These are phyloP conservation scores for Nicotiana tomentosiformis DNA, from an alignment of 257 asterid species.

Conservation along the genomic window DNA sequence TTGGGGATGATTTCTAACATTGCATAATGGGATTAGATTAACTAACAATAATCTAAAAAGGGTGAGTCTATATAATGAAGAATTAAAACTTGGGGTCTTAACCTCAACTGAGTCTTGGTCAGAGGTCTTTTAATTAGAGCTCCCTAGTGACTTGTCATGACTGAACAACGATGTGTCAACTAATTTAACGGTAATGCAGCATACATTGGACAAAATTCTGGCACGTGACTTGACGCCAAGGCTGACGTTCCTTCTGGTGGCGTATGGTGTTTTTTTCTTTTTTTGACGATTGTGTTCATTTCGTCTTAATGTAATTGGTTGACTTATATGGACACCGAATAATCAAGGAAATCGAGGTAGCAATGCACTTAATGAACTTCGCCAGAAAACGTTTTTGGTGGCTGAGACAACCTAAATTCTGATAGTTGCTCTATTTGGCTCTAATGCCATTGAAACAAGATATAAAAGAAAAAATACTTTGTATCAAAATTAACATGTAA, in stretches of 20 bases:
- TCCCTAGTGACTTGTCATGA: not conserved
- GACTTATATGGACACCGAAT: not conserved
- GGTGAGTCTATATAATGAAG: no score
- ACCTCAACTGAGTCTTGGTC: no score
- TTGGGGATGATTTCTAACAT: no score
- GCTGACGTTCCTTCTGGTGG: not conserved
- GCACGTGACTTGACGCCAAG: not conserved
- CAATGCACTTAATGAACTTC: not conserved
- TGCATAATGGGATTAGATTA: no score
- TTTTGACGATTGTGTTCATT: not conserved
- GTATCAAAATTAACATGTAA: not conserved
- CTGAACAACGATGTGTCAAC: not conserved
- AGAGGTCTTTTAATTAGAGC: no score
- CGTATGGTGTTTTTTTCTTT: not conserved
- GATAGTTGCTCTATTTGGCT: not conserved
- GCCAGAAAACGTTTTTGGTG: not conserved
- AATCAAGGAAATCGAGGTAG: not conserved
- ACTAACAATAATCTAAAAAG: no score
- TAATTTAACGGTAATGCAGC: not conserved
- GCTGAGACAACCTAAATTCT: not conserved
- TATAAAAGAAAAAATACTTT: not conserved
- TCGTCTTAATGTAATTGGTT: not conserved
- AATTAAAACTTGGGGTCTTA: no score
- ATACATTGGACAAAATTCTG: not conserved
- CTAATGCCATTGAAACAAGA: not conserved